phyloP scores from a whole-genome alignment of 768 basidiomycete genomes.

The Antrodiella citrinella region DNA sequence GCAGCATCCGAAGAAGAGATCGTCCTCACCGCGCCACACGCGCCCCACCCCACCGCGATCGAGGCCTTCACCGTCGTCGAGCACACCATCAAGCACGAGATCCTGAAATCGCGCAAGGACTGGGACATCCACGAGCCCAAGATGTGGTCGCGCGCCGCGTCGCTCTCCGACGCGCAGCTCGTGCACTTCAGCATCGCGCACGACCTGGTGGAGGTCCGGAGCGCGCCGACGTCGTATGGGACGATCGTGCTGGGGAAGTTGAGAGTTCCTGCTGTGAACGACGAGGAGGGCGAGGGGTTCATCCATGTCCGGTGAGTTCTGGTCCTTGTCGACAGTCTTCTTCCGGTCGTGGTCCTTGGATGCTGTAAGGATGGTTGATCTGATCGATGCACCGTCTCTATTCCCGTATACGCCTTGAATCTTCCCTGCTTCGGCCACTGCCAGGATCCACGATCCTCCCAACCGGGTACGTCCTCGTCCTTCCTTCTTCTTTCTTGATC shows the following conservation, averaged over 20 bases:
- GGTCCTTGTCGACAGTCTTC: too few species aligned
- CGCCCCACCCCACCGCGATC: slow-evolving; percentile 51
- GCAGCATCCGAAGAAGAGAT: slow-evolving; percentile 53
- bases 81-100: slow-evolving; percentile 52
- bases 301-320: slow-evolving; percentile 60
- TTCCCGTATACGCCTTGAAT: too few species aligned
- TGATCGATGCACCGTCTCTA: too few species aligned
- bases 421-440: slow-evolving; percentile 7
- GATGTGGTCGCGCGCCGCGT: slow-evolving; percentile 60
- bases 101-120: slow-evolving; percentile 54
- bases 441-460: slow-evolving; percentile 69
- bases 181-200: slow-evolving; percentile 39
- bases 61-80: slow-evolving; percentile 56
- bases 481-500: slow-evolving; percentile 8
- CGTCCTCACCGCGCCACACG: slow-evolving; percentile 48
- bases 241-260: slow-evolving; percentile 72
- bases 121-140: slow-evolving; percentile 68
- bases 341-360: too few species aligned
- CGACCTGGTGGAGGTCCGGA: slow-evolving; percentile 40
- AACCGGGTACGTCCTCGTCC: slow-evolving; percentile 42
- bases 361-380: too few species aligned
- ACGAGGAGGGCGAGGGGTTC: slow-evolving; percentile 55
- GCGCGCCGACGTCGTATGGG: slow-evolving; percentile 56
- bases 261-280: slow-evolving; percentile 57
- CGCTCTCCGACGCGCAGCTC: slow-evolving; percentile 45